Evolutionary conservation across 345 rosid genomes (phyloP).

Genomic region (Turnera subulata): DNA sequence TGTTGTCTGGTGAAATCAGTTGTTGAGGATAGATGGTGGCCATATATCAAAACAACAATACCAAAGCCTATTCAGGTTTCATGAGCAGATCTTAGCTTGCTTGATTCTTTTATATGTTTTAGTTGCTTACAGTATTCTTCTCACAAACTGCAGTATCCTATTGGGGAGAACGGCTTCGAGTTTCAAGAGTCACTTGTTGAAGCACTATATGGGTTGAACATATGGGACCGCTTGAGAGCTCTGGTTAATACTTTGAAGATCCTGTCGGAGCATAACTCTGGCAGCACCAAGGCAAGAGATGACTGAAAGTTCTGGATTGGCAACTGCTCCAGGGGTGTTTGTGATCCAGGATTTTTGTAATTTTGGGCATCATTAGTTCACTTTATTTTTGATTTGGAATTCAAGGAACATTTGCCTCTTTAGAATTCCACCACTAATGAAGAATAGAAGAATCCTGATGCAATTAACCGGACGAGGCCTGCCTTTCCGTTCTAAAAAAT

Average conservation of each 20-base stretch:
- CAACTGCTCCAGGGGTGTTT: no score
- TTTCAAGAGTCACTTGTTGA: constrained; percentile 85
- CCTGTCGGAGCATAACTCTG: constrained; percentile 53
- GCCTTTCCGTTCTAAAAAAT: no score
- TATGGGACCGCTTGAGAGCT: constrained; percentile 84
- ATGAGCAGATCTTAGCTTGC: not conserved
- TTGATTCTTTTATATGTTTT: not conserved
- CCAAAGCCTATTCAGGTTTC: constrained; percentile 93
- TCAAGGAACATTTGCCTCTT: not conserved
- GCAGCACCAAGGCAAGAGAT: constrained; percentile 33
- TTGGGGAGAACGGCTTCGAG: constrained; percentile 79
- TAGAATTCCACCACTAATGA: not conserved
- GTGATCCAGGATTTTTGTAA: no score
- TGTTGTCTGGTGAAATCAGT: constrained; percentile 94
- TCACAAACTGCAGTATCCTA: constrained; percentile 56
- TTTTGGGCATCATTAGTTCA: not conserved
- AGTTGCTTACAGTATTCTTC: not conserved
- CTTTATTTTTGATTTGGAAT: constrained; percentile 1
- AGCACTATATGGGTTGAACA: constrained; percentile 76
- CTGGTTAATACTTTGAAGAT: constrained; percentile 67
- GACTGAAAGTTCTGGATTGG: constrained; percentile 31
- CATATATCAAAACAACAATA: constrained; percentile 76
- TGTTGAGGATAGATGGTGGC: constrained; percentile 98
- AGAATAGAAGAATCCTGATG: not conserved
- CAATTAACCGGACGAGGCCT: not conserved